These are phyloP conservation scores for Quercus berberidifolia DNA, from an alignment of 306 rosid genomes.

Conservation along the genomic window DNA sequence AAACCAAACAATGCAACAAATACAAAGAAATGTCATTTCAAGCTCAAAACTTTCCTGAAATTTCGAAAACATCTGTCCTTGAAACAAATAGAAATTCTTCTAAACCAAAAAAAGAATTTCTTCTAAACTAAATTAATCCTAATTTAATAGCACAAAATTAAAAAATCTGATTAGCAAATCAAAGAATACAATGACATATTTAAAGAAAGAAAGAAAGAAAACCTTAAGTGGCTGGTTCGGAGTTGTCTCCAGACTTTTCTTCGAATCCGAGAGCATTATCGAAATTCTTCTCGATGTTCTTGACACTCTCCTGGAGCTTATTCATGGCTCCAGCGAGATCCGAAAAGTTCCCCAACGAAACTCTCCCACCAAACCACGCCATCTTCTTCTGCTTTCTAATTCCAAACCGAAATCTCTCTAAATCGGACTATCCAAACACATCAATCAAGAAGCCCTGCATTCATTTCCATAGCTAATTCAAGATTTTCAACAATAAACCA, in stretches of 20 bases:
- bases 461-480: neutral
- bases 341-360: slow-evolving; percentile 82
- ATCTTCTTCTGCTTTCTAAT: slow-evolving; percentile 34
- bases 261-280: slow-evolving; percentile 89
- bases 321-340: slow-evolving; percentile 97
- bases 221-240: slow-evolving; percentile 82
- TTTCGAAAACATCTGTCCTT: too few species aligned
- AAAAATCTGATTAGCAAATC: neutral
- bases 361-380: slow-evolving; percentile 94
- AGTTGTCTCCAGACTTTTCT: slow-evolving; percentile 44
- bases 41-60: too few species aligned
- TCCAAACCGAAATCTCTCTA: slow-evolving; percentile 16
- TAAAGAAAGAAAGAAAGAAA: slow-evolving; percentile 1
- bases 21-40: too few species aligned
- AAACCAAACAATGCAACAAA: too few species aligned
- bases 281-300: slow-evolving; percentile 93
- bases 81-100: too few species aligned
- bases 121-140: too few species aligned
- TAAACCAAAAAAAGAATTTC: too few species aligned
- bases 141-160: too few species aligned
- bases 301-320: slow-evolving; percentile 98
- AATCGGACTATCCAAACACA: slow-evolving; percentile 29
- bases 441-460: slow-evolving; percentile 18
- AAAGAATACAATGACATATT: slow-evolving; percentile 11
- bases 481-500: neutral